Evolutionary conservation across 2,329 filamentous ascomycete genomes (phyloP), one percentile per base, ranked within the genome.

Genomic region (Epicoccum sorghinum): DNA sequence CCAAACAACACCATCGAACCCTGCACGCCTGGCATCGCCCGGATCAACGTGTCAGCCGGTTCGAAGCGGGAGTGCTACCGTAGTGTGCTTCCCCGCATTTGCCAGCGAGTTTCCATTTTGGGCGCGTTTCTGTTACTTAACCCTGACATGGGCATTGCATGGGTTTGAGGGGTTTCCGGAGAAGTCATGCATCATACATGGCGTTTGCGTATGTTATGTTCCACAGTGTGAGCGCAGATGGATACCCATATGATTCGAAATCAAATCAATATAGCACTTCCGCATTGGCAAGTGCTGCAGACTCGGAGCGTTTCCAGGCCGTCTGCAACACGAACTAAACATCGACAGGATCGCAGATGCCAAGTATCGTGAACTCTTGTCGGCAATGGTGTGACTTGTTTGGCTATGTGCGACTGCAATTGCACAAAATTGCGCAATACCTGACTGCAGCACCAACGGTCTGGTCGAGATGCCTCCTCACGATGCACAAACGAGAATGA

Each of bases 41-140:
- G 52, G 52, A 55, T 52, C 40, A 60, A 65, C 65, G 65, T 68
- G 62, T 62, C 63, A 65, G 58, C 56, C 59, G 61, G 62, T 55
- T 57, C 45, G 47, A 52, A 55, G 55, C 66, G 68, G 68, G 67
- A 65, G 65, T 55, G 62, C 69, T 72, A 69, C 64, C 43, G 61
- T 66, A 61, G 64, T 62, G 52, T 65, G 60, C 65, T 74, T 67
- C 71, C 72, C 72, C 72, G 71, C 71, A 71, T 73, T 66, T 65
- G 61, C 51, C 50, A 59, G 55, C 47, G 58, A 58, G 55, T 58
- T 65, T 60, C 55, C 48, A 45, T 47, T 57, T 60, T 57, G 43
- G 57, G 52, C 49, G 45, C 56, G 60, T 73, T 72, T 71, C 67
- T 71, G 64, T 72, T 71, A 73, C 67, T 71, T 69, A 68, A 55